These are phyloP conservation scores for Populus hybrid DNA, from an alignment of 441 rosid species.

Conservation along the genomic window DNA sequence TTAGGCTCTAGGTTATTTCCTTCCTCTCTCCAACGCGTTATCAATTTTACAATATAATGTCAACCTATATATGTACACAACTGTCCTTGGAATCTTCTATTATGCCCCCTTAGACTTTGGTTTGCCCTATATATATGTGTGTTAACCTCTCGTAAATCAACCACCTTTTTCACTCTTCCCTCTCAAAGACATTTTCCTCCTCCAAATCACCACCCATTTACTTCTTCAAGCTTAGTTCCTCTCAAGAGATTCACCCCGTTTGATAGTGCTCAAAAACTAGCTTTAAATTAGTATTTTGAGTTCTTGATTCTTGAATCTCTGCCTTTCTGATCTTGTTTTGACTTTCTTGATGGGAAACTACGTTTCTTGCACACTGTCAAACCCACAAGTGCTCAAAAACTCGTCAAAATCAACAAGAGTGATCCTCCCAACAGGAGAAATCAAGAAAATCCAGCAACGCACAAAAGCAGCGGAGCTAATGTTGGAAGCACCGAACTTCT, in stretches of 20 bases:
- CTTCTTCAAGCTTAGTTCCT: neutral
- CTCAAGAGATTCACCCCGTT: neutral
- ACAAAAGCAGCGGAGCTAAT: slow-evolving; percentile 78
- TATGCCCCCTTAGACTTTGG: neutral
- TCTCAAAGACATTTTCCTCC: neutral
- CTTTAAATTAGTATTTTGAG: neutral
- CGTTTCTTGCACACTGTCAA: slow-evolving; percentile 46
- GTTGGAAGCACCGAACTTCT: slow-evolving; percentile 73
- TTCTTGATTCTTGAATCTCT: neutral
- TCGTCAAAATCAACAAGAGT: slow-evolving; percentile 40
- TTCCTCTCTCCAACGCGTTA: neutral
- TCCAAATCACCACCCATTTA: neutral
- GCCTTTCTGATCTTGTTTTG: neutral
- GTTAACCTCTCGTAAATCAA: neutral
- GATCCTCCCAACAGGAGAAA: slow-evolving; percentile 58
- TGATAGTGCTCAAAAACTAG: neutral
- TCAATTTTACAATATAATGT: neutral
- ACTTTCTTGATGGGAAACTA: slow-evolving; percentile 62
- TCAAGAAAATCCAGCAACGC: slow-evolving; percentile 43
- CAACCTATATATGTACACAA: neutral
- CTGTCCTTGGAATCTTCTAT: neutral
- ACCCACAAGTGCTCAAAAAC: slow-evolving; percentile 22
- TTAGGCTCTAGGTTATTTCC: neutral
- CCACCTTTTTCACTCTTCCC: neutral
- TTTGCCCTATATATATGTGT: neutral